Conservation (phyloP, 306 rosid species). For the Arachis hypogaea region DNA sequence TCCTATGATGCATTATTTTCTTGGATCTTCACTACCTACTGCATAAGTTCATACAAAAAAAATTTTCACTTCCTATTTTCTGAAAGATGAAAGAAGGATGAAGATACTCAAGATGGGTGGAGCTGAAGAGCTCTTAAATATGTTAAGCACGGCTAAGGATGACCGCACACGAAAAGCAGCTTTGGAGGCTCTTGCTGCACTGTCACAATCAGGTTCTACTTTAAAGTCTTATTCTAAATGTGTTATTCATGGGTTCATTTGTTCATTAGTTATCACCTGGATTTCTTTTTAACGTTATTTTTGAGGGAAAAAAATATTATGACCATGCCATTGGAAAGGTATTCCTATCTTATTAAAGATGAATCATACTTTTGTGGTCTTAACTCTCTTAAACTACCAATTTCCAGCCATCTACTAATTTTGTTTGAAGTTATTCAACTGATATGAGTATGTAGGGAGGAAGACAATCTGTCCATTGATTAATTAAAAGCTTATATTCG, state of each 20-base stretch:
- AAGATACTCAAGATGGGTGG: conserved; percentile 87
- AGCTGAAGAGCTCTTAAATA: conserved; percentile 66
- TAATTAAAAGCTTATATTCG: too few relatives aligned
- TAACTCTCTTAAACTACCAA: not conserved
- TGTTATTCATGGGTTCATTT: not conserved
- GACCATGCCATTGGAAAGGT: not conserved
- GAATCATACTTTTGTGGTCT: not conserved
- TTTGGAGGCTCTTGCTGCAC: conserved; percentile 63
- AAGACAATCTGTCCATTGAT: not conserved
- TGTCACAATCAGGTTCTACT: conserved; percentile 64
- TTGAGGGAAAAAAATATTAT: too few relatives aligned
- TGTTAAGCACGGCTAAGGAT: conserved; percentile 82
- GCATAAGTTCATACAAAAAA: conserved; percentile 24
- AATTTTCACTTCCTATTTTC: conserved; percentile 27
- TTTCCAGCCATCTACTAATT: not conserved
- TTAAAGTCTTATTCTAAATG: not conserved
- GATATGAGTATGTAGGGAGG: not conserved
- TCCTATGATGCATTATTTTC: conserved; percentile 26
- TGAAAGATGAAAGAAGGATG: conserved; percentile 77
- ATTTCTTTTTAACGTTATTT: too few relatives aligned
- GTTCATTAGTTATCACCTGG: not conserved
- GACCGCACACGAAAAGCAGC: conserved; percentile 87
- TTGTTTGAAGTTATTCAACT: conserved; percentile 1
- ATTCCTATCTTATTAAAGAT: not conserved
- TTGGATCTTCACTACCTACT: conserved; percentile 4